These are phyloP conservation scores for Eucalyptus urophylla DNA, from an alignment of 345 rosid genomes.

Conservation along the genomic window DNA sequence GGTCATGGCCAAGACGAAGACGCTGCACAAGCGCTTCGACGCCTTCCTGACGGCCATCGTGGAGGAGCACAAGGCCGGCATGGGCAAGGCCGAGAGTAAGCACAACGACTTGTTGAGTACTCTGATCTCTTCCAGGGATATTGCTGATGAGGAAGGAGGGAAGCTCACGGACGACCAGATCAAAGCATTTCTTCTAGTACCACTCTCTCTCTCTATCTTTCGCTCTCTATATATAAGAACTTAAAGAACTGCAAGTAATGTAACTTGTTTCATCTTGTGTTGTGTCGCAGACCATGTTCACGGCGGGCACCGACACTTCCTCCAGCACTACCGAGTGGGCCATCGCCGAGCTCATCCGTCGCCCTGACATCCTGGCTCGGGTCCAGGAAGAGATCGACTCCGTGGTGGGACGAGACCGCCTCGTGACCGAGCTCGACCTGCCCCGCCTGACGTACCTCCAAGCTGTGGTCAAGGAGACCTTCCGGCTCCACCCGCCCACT, in stretches of 20 bases:
- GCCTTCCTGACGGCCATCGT: too few species aligned
- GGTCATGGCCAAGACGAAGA: not conserved
- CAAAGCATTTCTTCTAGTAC: conserved; percentile 77
- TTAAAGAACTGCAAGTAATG: too few species aligned
- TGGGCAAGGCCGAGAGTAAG: too few species aligned
- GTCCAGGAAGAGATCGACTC: conserved; percentile 53
- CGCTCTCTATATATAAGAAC: too few species aligned
- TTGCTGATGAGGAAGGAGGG: conserved; percentile 34
- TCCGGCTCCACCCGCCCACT: conserved; percentile 73
- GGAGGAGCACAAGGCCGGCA: too few species aligned
- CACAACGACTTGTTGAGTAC: too few species aligned
- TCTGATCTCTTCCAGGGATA: conserved; percentile 18
- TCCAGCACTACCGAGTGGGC: conserved; percentile 91
- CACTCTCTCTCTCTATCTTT: not conserved
- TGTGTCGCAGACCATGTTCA: conserved; percentile 40
- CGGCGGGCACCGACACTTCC: conserved; percentile 90
- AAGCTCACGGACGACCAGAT: conserved; percentile 48
- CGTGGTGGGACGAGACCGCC: conserved; percentile 39
- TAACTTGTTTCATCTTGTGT: not conserved
- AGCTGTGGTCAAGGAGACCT: conserved; percentile 73
- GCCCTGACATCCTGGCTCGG: conserved; percentile 32
- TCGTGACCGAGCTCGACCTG: conserved; percentile 38
- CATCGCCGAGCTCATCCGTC: conserved; percentile 65
- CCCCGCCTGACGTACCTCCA: conserved; percentile 50
- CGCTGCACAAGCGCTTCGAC: too few species aligned